Evolutionary conservation across 2,329 filamentous ascomycete genomes (phyloP).

Genomic region (Neocucurbitaria cava): DNA sequence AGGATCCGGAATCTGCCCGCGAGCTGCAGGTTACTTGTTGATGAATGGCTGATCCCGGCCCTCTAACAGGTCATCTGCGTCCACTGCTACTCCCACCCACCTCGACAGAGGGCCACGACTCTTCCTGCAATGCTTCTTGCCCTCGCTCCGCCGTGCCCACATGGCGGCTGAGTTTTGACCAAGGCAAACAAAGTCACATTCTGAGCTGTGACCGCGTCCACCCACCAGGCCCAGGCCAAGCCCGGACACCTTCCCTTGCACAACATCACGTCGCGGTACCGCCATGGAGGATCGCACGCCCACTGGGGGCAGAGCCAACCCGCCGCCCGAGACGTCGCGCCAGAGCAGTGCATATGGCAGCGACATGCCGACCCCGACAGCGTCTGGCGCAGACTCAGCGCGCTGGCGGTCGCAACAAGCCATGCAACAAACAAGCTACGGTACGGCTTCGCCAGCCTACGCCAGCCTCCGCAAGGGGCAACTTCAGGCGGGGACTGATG

Average conservation of each 20-base stretch:
- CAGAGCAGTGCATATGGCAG: conserved; percentile 36
- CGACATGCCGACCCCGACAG: conserved; percentile 29
- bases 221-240: conserved; percentile 1
- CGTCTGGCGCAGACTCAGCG: conserved; percentile 30
- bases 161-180: conserved; percentile 20
- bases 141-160: conserved; percentile 7
- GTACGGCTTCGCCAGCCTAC: conserved; percentile 23
- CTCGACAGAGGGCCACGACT: conserved; percentile 19
- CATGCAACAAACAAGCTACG: conserved; percentile 43
- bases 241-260: conserved; percentile 10
- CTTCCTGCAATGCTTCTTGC: conserved; percentile 14
- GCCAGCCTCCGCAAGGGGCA: background rate
- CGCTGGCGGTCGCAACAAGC: conserved; percentile 39
- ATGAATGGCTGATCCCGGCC: conserved; percentile 17
- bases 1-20: conserved; percentile 11
- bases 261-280: conserved; percentile 14
- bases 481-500: conserved; percentile 10
- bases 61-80: conserved; percentile 32
- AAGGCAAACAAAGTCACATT: conserved; percentile 19
- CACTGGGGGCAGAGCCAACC: conserved; percentile 29
- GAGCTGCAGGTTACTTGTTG: conserved; percentile 9
- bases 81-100: conserved; percentile 15
- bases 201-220: conserved; percentile 13
- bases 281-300: conserved; percentile 42
- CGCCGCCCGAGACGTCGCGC: conserved; percentile 31